Evolutionary conservation across 345 rosid genomes (phyloP).

Genomic region (Populus tremula): DNA sequence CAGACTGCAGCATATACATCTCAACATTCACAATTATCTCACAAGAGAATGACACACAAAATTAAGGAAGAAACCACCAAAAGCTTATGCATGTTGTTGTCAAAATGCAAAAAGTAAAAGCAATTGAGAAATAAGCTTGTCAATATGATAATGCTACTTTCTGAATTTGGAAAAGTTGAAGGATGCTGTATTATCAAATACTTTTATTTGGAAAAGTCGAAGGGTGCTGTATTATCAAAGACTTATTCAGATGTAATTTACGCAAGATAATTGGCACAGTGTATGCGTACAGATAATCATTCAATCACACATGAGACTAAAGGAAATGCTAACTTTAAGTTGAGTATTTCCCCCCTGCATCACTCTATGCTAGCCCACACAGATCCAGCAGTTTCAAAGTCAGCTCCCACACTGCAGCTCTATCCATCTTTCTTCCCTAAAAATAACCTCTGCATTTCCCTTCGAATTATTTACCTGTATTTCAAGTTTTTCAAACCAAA

Average conservation of each 20-base stretch:
- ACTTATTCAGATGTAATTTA: too few relatives aligned
- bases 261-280: background rate
- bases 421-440: background rate
- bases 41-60: background rate
- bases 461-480: background rate
- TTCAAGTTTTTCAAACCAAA: background rate
- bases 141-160: background rate
- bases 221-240: too few relatives aligned
- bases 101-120: background rate
- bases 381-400: background rate
- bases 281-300: background rate
- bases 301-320: background rate
- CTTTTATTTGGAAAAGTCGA: too few relatives aligned
- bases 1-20: slow-evolving; percentile 52
- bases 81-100: background rate
- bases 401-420: background rate
- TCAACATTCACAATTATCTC: slow-evolving; percentile 12
- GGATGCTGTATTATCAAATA: background rate
- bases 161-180: background rate
- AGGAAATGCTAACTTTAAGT: background rate
- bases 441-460: background rate
- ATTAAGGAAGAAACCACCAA: background rate
- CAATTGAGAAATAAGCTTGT: background rate
- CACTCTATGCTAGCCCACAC: background rate
- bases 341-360: background rate